Evolutionary conservation across 345 rosid genomes (phyloP).

Genomic region (Pugionium dolabratum): DNA sequence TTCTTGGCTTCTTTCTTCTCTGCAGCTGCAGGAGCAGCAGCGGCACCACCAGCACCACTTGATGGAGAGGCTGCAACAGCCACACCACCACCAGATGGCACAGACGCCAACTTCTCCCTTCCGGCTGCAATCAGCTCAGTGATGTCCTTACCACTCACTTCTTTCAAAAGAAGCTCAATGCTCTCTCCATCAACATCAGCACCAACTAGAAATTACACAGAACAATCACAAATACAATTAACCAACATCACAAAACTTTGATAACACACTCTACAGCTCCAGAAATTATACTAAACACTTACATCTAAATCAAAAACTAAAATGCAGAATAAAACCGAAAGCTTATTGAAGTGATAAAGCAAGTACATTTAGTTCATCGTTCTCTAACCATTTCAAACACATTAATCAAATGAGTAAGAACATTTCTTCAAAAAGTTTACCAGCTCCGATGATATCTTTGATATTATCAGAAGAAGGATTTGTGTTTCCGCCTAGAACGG

Average conservation of each 20-base stretch:
- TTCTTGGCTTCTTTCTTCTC: background rate
- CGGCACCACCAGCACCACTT: background rate
- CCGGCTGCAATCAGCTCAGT: background rate
- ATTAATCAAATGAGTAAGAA: constrained; percentile 18
- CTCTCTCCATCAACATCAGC: background rate
- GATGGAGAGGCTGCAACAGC: background rate
- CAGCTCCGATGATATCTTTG: too few species aligned
- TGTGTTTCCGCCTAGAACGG: too few species aligned
- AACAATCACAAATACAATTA: constrained; percentile 28
- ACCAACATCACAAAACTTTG: constrained; percentile 50
- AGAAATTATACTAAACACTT: too few species aligned
- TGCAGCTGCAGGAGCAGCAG: background rate
- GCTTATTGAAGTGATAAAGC: too few species aligned
- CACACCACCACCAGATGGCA: background rate
- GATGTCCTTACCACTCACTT: background rate
- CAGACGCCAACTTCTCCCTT: background rate
- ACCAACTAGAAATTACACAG: background rate
- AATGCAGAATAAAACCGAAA: too few species aligned
- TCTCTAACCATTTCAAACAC: too few species aligned
- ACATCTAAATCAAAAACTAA: too few species aligned
- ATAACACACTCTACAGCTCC: too few species aligned
- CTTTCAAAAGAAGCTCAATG: background rate
- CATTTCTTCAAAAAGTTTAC: constrained; percentile 38
- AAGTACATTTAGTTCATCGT: too few species aligned
- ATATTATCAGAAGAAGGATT: background rate